Base-by-base conservation (phyloP, 2,329 filamentous ascomycete genomes). In the Arthrobotrys entomopaga region DNA sequence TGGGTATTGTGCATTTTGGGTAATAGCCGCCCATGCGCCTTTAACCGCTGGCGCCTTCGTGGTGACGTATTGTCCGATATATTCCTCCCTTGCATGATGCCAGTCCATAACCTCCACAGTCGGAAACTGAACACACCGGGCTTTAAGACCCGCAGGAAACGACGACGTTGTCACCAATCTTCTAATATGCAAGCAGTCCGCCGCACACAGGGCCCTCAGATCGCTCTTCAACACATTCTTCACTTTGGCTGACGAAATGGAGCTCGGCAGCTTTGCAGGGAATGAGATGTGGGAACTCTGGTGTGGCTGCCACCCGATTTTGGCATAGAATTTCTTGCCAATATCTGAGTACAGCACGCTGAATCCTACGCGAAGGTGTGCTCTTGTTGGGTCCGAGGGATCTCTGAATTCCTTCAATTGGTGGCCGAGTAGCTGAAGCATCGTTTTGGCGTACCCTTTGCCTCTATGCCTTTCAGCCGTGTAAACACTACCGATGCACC, bases 281-380 rank as follows among this genome's bases (percentile, higher is more conserved):
- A 75, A 70, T 5, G 71, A 75, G 15, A 75, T 75, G 65, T 75
- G 71, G 13, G 71, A 75, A 26, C 65, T 69, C 46, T 70, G 58
- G 34, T 75, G 71, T 34, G 71, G 71, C 20, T 48, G 52, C 71
- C 71, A 75, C 5, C 71, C 71, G 26, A 75, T 59, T 43, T 58
- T 65, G n/a, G 54, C 50, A 46, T 75, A 75, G 43, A 75, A 75
- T 16, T 75, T 13, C 38, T 75, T 75, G 8, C 71, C 71, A 61
- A 75, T 75, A 29, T 75, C 71, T 15, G 71, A 75, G 26, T 75
- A 75, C n/a, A 75, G 48, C 34, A 75, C 71, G 40, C 71, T 75
- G 65, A 75, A 75, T 42, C 65, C 71, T 6, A 69, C 64, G n/a
- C 71, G 71, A 10, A 67, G 11, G 15, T 49, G 15, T 13, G 59